phyloP scores from a whole-genome alignment of 1,139 yeast genomes.

The Protomyces lactucae-debilis region DNA sequence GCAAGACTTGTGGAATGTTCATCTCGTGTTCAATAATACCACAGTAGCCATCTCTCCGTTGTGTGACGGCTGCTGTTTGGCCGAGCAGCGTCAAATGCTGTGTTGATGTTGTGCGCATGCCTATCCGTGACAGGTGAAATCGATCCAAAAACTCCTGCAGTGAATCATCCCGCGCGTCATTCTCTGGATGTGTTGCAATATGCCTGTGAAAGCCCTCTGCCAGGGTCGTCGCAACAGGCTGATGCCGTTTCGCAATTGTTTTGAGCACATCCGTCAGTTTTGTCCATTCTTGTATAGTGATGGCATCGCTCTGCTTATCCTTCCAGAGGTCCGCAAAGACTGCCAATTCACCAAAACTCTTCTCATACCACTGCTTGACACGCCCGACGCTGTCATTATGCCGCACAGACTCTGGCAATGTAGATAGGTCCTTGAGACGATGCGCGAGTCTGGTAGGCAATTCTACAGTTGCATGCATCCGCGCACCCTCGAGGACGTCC shows the following conservation, averaged over 20 bases:
- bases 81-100: conserved; percentile 51
- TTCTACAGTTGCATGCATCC: conserved; percentile 48
- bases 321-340: conserved; percentile 1
- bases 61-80: conserved; percentile 67
- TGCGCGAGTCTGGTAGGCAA: conserved; percentile 82
- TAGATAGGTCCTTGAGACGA: conserved; percentile 76
- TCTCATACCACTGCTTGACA: conserved; percentile 86
- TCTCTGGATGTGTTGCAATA: conserved; percentile 55
- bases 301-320: conserved; percentile 2
- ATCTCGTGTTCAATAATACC: conserved; percentile 82
- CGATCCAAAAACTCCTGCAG: conserved; percentile 74
- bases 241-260: conserved; percentile 19
- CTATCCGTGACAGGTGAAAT: conserved; percentile 81
- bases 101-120: conserved; percentile 58
- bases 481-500: conserved; percentile 10
- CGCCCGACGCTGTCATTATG: conserved; percentile 68
- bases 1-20: conserved; percentile 70
- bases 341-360: conserved; percentile 56
- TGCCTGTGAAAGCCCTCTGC: conserved; percentile 46
- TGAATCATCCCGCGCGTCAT: conserved; percentile 42
- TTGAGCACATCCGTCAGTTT: conserved; percentile 3
- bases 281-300: conserved; percentile 6
- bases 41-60: conserved; percentile 60
- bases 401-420: conserved; percentile 64
- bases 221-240: conserved; percentile 23